A percentile compares a stretch with the other conserved stretches of the same genome.
Evolutionary conservation across 805 yeast genomes (phyloP).

Genomic region (Wickerhamomyces alni): DNA sequence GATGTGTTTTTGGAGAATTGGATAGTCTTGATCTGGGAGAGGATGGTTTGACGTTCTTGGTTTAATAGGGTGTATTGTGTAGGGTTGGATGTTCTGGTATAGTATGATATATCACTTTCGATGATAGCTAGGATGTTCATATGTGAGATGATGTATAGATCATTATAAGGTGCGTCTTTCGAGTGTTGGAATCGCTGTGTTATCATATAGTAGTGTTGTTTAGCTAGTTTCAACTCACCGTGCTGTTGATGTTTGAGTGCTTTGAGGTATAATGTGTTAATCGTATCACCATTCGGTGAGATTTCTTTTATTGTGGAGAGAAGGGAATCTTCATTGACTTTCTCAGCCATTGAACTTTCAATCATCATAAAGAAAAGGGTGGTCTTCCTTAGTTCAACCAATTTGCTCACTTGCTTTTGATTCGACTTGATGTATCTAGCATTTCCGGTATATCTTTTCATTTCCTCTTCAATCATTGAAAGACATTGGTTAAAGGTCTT

Average conservation of each 20-base stretch:
- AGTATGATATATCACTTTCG: constrained; percentile 11
- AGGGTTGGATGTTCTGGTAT: constrained; percentile 1
- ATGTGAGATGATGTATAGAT: constrained; percentile 9
- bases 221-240: constrained; percentile 10
- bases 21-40: constrained; percentile 2
- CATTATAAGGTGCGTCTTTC: constrained; percentile 6
- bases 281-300: neutral
- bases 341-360: constrained; percentile 3
- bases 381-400: constrained; percentile 1
- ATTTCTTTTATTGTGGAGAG: constrained; percentile 3
- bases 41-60: constrained; percentile 3
- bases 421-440: neutral
- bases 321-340: constrained; percentile 1
- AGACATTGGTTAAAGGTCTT: constrained; percentile 1
- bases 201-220: constrained; percentile 3
- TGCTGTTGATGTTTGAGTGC: constrained; percentile 14
- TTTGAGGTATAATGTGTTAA: constrained; percentile 4
- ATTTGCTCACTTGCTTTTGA: neutral
- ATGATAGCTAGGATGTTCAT: constrained; percentile 11
- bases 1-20: constrained; percentile 5
- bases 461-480: constrained; percentile 1
- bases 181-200: constrained; percentile 2
- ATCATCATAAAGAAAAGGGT: constrained; percentile 10
- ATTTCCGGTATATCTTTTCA: neutral
- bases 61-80: constrained; percentile 3